Evolutionary conservation across 352 stramenopile species (phyloP).

Genomic region (Phytophthora crassamura): DNA sequence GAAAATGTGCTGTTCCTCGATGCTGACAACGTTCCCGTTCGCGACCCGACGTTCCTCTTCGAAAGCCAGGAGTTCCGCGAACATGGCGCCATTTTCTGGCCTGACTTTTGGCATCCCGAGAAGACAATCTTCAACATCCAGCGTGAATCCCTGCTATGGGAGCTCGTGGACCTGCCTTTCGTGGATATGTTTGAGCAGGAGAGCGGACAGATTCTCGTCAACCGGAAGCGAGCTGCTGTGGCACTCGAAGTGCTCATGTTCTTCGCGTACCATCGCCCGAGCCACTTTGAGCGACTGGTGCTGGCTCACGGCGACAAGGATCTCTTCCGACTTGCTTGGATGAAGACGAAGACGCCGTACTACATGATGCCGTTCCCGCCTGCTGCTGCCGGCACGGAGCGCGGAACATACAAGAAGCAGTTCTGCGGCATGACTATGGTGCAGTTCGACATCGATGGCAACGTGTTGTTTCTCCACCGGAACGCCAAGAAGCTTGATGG

Average conservation of each 20-base stretch:
- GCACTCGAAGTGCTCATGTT: constrained; percentile 68
- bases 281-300: constrained; percentile 64
- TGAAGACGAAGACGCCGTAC: constrained; percentile 67
- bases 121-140: constrained; percentile 82
- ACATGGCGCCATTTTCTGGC: constrained; percentile 73
- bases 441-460: constrained; percentile 59
- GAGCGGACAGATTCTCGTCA: constrained; percentile 77
- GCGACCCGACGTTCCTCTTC: constrained; percentile 77
- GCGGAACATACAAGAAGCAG: constrained; percentile 39
- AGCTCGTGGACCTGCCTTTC: constrained; percentile 65
- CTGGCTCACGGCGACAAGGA: constrained; percentile 83
- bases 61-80: constrained; percentile 45
- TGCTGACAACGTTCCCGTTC: constrained; percentile 68
- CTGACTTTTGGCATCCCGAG: constrained; percentile 77
- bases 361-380: constrained; percentile 69
- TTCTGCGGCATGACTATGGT: constrained; percentile 86
- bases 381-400: constrained; percentile 44
- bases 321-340: constrained; percentile 80
- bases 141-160: constrained; percentile 60
- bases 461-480: constrained; percentile 75
- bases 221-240: constrained; percentile 41
- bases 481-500: constrained; percentile 77
- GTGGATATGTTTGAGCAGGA: constrained; percentile 87
- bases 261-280: constrained; percentile 67
- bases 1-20: constrained; percentile 81